phyloP scores from a whole-genome alignment of 1,284 basidiomycete genomes.

The Fomitopsis schrenkii region DNA sequence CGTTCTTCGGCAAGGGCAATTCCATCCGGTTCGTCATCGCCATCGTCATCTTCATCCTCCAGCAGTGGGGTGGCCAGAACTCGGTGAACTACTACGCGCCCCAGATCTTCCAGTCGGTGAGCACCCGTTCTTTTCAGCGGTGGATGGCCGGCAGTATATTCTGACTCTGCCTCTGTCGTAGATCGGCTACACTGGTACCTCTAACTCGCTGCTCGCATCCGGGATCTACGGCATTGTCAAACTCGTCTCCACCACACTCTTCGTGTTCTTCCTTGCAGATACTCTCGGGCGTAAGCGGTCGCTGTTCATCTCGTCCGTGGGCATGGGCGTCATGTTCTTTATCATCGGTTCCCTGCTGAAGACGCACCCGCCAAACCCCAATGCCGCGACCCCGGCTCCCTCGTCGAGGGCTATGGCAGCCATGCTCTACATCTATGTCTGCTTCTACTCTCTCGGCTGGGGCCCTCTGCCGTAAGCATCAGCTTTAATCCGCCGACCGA shows the following conservation, averaged over 20 bases:
- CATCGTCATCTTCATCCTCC: conserved; percentile 55
- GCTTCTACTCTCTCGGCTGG: conserved; percentile 67
- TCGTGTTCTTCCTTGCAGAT: conserved; percentile 57
- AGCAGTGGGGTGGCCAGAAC: conserved; percentile 65
- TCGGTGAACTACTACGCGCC: conserved; percentile 77
- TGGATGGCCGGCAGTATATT: conserved; percentile 4
- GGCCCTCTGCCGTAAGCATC: conserved; percentile 23
- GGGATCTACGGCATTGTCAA: conserved; percentile 82
- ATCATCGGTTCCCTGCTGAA: conserved; percentile 75
- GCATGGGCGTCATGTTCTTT: conserved; percentile 59
- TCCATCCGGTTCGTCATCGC: conserved; percentile 67
- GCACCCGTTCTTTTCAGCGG: conserved; percentile 8
- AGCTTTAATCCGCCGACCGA: neutral
- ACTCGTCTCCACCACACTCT: conserved; percentile 65
- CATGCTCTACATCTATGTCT: conserved; percentile 73
- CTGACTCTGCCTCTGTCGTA: conserved; percentile 11
- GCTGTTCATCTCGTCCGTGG: conserved; percentile 58
- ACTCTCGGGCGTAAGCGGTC: conserved; percentile 52
- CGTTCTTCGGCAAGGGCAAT: conserved; percentile 74
- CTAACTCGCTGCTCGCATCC: conserved; percentile 68
- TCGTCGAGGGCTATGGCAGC: conserved; percentile 70
- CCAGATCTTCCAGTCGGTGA: conserved; percentile 63
- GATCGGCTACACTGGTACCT: conserved; percentile 64
- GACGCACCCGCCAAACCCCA: conserved; percentile 54
- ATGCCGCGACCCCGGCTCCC: conserved; percentile 35